Evolutionary conservation across 768 basidiomycete species (phyloP), one percentile per base, ranked within the genome.

Genomic region (Tylopilus intermedius): DNA sequence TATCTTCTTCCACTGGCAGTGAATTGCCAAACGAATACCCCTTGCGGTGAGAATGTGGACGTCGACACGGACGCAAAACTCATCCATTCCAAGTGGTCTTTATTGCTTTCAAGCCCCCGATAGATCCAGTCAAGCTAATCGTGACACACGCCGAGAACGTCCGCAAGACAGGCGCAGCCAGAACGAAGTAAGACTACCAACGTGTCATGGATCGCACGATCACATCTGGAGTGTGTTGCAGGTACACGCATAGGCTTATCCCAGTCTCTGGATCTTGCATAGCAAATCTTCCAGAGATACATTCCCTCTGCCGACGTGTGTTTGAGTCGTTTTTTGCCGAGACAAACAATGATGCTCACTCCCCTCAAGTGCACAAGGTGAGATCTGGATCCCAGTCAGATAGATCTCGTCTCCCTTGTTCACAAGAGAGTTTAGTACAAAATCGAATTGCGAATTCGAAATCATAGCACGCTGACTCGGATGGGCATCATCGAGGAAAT

Each of bases 11-110:
- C 55, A 24, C 24, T 24, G 24, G 24, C 5, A 93, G 90, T 71
- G 5, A 92, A 83, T 62, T 89, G 85, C 57, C 81, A 82, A 61
- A 90, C 88, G 3, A 84, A 88, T 62, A 91, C 89, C 0, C 79
- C 82, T 40, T 93, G 90, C 51, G 82, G 90, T 91, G 65, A 35
- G 49, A 40, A 5, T 14, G 11, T 24, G 27, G 11, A 38, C 8
- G 50, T 51, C 24, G 51, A 33, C 41, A 45, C 49, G 33, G 18
- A 38, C 2, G 1, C 27, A 27, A 33, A 13, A 21, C 47, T 60
- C 30, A 57, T 33, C 22, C 51, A 32, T 15, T 32, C 38, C 30
- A 7, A 92, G 90, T 90, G 13, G 71, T 89, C 26, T 90, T 90
- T 66, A 85, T 93, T 42, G 84, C 88, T 9, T 91, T 87, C 67